Evolutionary conservation across 2,329 filamentous ascomycete species (phyloP).

Genomic region (Mollisiaceae sp.): DNA sequence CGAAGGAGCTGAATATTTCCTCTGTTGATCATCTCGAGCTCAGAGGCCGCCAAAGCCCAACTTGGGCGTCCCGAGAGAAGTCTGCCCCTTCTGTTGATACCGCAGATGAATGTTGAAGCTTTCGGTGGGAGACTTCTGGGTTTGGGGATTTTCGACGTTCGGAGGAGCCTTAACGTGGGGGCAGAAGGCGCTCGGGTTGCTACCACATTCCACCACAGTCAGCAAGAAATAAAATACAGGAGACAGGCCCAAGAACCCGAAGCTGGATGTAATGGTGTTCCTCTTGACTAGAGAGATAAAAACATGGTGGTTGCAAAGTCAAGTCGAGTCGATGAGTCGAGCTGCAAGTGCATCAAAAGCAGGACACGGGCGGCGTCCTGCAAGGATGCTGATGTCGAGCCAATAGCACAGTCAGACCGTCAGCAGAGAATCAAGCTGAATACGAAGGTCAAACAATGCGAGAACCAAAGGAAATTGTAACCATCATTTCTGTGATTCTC

Average conservation of each 20-base stretch:
- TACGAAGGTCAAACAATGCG: slow-evolving; percentile 2
- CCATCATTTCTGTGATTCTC: not conserved
- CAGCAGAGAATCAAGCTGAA: slow-evolving; percentile 2
- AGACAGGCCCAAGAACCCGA: not conserved
- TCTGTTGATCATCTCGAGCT: slow-evolving; percentile 43
- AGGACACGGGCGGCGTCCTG: not conserved
- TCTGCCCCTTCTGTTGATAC: slow-evolving; percentile 18
- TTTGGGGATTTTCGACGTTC: slow-evolving; percentile 7
- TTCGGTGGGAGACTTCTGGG: slow-evolving; percentile 7
- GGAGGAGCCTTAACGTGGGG: slow-evolving; percentile 1
- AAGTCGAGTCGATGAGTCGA: slow-evolving; percentile 10
- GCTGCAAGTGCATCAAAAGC: not conserved
- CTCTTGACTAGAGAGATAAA: not conserved
- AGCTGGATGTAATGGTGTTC: not conserved
- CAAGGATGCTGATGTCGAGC: slow-evolving; percentile 6
- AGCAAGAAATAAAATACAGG: not conserved
- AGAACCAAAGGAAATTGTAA: not conserved
- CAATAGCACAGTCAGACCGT: not conserved
- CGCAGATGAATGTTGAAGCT: slow-evolving; percentile 10
- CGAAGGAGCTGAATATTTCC: slow-evolving; percentile 40
- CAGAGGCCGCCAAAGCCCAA: slow-evolving; percentile 32
- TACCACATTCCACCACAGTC: not conserved
- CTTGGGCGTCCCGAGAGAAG: slow-evolving; percentile 27
- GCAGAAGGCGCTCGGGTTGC: not conserved
- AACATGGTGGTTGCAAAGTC: slow-evolving; percentile 1